Evolutionary conservation across 257 asterid genomes (phyloP).

Genomic region (Vinca minor): DNA sequence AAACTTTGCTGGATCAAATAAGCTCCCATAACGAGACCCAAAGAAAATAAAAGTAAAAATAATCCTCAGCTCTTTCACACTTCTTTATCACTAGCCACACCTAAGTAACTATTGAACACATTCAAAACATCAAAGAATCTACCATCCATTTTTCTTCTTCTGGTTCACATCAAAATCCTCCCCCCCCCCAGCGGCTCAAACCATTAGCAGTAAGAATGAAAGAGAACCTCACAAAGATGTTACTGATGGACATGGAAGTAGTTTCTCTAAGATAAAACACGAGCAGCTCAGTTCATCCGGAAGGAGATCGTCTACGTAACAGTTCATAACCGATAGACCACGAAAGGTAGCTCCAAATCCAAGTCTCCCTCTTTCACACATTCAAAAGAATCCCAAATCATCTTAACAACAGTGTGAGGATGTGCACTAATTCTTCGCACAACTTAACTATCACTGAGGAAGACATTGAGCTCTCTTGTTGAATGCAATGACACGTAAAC

Average conservation of each 20-base stretch:
- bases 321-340: not conserved
- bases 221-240: conserved; percentile 16
- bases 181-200: not conserved
- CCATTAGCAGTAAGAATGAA: conserved; percentile 13
- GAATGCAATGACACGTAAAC: conserved; percentile 18
- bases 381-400: conserved; percentile 13
- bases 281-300: conserved; percentile 36
- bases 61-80: not conserved
- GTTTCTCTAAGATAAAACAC: conserved; percentile 19
- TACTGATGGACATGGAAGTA: conserved; percentile 19
- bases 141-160: conserved; percentile 12
- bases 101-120: not conserved
- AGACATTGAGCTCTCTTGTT: conserved; percentile 23
- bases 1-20: not conserved
- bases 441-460: conserved; percentile 12
- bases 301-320: conserved; percentile 17
- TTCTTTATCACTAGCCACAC: not conserved
- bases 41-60: not conserved
- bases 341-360: conserved; percentile 31
- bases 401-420: conserved; percentile 6
- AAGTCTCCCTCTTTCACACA: conserved; percentile 13
- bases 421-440: conserved; percentile 5
- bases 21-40: not conserved
- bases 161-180: conserved; percentile 7
- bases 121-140: not conserved